These are phyloP conservation scores for Vitis rotundifolia DNA, from an alignment of 164 flowering plant species.

Conservation along the genomic window DNA sequence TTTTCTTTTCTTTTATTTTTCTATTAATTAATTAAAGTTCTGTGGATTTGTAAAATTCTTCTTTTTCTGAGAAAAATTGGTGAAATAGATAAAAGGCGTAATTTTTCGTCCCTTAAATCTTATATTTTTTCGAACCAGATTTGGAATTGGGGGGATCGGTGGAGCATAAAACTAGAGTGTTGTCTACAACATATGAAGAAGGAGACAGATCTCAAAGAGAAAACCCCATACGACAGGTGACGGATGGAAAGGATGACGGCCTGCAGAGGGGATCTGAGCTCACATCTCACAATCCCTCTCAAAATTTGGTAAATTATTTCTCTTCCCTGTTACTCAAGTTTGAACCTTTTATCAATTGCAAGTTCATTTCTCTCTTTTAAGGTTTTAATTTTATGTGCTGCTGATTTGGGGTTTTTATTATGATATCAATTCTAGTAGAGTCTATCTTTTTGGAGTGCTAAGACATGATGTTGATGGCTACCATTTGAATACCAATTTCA, in stretches of 20 bases:
- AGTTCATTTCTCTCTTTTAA: too few species aligned
- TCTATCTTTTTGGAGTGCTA: too few species aligned
- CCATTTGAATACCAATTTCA: too few species aligned
- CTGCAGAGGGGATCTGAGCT: constrained; percentile 7
- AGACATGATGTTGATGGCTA: too few species aligned
- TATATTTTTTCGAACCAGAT: constrained; percentile 13
- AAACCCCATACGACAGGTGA: constrained; percentile 57
- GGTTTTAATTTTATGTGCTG: too few species aligned
- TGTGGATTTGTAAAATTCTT: neutral
- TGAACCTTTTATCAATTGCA: too few species aligned
- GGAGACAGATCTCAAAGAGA: constrained; percentile 25
- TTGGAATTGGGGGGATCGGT: constrained; percentile 18
- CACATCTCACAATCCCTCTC: constrained; percentile 4
- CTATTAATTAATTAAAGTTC: neutral
- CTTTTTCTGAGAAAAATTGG: neutral
- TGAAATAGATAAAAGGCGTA: too few species aligned
- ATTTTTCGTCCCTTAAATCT: neutral
- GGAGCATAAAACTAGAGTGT: constrained; percentile 56
- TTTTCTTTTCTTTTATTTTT: neutral
- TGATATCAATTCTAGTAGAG: too few species aligned
- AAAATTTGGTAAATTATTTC: constrained; percentile 18
- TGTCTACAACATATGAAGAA: constrained; percentile 44
- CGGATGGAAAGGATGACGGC: constrained; percentile 19
- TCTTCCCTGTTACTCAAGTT: too few species aligned
- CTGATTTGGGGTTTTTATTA: too few species aligned